Evolutionary conservation across 1,139 yeast genomes (phyloP).

Genomic region (Suhomyces panamericanus): DNA sequence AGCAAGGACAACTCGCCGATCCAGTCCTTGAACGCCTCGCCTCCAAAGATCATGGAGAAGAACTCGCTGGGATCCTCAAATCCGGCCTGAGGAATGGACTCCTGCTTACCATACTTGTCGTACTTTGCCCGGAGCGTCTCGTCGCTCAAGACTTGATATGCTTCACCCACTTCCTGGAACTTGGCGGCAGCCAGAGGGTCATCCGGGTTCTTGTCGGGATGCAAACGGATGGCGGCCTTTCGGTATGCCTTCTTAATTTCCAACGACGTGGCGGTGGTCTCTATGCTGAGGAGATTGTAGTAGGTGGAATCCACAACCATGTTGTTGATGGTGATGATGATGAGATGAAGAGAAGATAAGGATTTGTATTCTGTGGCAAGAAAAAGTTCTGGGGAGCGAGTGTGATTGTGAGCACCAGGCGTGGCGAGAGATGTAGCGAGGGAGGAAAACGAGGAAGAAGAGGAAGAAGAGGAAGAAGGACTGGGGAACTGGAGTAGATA

Average conservation of each 20-base stretch:
- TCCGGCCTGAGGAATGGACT: conserved; percentile 77
- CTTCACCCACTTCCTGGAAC: conserved; percentile 73
- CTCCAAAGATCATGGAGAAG: conserved; percentile 87
- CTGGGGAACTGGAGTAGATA: neutral
- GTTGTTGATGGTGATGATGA: neutral
- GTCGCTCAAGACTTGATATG: conserved; percentile 82
- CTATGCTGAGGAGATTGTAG: conserved; percentile 74
- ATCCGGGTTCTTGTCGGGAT: conserved; percentile 95
- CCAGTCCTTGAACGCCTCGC: conserved; percentile 61
- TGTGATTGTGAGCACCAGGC: neutral
- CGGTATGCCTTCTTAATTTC: conserved; percentile 94
- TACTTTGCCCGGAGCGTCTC: conserved; percentile 70
- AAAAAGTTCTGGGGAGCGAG: conserved; percentile 3
- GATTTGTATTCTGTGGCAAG: neutral
- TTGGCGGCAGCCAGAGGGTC: conserved; percentile 74
- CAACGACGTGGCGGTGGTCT: conserved; percentile 69
- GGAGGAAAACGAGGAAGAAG: neutral
- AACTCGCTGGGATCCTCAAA: conserved; percentile 69
- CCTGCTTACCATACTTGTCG: conserved; percentile 84
- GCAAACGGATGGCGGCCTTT: conserved; percentile 81
- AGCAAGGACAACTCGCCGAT: conserved; percentile 90
- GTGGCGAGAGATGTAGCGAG: too few species aligned
- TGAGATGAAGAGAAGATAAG: neutral
- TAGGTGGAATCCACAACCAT: conserved; percentile 96
- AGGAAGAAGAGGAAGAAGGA: neutral